phyloP scores from a whole-genome alignment of 2,329 filamentous ascomycete genomes.

The Emmonsiellopsis sp. region DNA sequence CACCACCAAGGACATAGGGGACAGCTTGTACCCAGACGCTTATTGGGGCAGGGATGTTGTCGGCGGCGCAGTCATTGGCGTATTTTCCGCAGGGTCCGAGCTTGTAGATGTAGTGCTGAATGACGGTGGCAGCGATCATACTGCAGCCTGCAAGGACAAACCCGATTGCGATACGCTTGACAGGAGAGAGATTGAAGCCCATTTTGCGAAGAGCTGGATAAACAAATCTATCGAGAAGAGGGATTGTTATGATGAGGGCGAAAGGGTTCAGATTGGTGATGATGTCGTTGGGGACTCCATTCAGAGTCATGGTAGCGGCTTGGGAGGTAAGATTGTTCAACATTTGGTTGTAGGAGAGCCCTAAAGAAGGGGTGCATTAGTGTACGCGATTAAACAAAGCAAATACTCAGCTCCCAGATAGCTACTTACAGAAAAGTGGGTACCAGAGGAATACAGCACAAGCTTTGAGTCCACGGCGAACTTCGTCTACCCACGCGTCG shows the following conservation, averaged over 20 bases:
- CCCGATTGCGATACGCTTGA: conserved; percentile 44
- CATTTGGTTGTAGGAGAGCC: conserved; percentile 46
- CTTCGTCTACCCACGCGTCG: conserved; percentile 73
- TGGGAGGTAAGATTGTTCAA: conserved; percentile 47
- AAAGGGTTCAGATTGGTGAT: conserved; percentile 47
- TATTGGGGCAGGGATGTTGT: conserved; percentile 44
- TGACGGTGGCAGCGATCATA: conserved; percentile 42
- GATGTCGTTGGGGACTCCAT: conserved; percentile 47
- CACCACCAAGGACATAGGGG: conserved; percentile 43
- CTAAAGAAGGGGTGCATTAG: conserved; percentile 13
- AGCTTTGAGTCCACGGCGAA: conserved; percentile 58
- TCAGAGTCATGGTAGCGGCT: conserved; percentile 43
- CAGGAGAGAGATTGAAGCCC: conserved; percentile 42
- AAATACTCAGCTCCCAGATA: neutral
- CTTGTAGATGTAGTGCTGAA: conserved; percentile 49
- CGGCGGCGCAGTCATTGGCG: conserved; percentile 43
- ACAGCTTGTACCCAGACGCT: conserved; percentile 51
- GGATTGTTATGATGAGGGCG: conserved; percentile 45
- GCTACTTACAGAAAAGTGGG: conserved; percentile 36
- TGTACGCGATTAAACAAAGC: neutral
- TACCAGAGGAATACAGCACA: conserved; percentile 59
- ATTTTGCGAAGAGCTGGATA: conserved; percentile 41
- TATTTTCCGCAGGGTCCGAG: conserved; percentile 50
- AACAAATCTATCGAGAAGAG: conserved; percentile 43
- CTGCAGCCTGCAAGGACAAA: conserved; percentile 39